These are phyloP conservation scores for Yamadazyma kanchanaburiensis DNA, from an alignment of 1,139 yeast genomes.

Conservation along the genomic window DNA sequence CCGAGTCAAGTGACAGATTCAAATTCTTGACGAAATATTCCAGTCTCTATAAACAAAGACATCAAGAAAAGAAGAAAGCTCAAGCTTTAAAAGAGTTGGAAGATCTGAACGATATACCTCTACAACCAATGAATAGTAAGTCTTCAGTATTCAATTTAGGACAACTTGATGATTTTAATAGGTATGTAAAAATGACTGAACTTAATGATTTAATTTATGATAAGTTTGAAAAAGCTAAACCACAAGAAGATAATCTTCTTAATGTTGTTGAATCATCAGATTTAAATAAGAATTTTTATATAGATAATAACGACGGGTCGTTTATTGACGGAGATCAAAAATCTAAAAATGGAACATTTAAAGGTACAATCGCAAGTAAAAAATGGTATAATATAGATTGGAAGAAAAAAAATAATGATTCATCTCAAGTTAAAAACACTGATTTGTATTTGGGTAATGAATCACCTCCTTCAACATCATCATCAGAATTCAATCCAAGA, in stretches of 20 bases:
- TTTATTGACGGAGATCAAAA: conserved; percentile 6
- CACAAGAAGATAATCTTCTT: conserved; percentile 20
- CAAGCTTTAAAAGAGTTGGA: conserved; percentile 2
- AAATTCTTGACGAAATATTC: conserved; percentile 27
- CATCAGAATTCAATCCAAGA: conserved; percentile 7
- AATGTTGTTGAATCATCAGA: conserved; percentile 28
- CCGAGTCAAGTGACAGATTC: conserved; percentile 22
- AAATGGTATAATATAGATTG: conserved; percentile 13
- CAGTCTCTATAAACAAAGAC: conserved; percentile 13
- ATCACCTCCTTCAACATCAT: conserved; percentile 10
- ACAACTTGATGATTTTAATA: conserved; percentile 33
- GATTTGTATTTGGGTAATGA: conserved; percentile 9
- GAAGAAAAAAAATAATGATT: conserved; percentile 9
- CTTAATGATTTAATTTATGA: conserved; percentile 30
- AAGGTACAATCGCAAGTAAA: conserved; percentile 7
- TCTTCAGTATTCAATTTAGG: conserved; percentile 36
- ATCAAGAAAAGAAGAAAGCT: conserved; percentile 7
- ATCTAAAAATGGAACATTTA: conserved; percentile 7
- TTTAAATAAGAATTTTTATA: conserved; percentile 28
- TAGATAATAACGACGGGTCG: conserved; percentile 15
- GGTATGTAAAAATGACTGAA: conserved; percentile 34
- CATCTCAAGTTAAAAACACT: conserved; percentile 7
- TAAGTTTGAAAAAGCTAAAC: conserved; percentile 11
- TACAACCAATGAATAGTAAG: conserved; percentile 18
- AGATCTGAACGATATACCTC: conserved; percentile 20